Evolutionary conservation across 192 early-diverging fungal species (phyloP).

Genomic region (Lobosporangium transversale): DNA sequence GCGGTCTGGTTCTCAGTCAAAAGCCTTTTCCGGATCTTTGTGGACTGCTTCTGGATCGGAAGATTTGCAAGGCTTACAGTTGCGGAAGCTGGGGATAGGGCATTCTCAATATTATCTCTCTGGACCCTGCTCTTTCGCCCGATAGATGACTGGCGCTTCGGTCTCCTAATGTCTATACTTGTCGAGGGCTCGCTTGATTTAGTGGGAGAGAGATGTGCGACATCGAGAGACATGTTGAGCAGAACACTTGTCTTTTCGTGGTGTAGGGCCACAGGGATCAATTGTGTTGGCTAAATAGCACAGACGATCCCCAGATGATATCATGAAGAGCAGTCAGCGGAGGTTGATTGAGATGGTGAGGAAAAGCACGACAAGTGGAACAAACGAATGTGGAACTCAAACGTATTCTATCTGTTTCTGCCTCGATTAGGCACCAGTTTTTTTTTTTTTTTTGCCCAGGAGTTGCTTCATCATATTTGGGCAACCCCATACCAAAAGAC

Average conservation of each 20-base stretch:
- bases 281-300: conserved; percentile 9
- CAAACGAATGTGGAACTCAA: neutral
- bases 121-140: conserved; percentile 20
- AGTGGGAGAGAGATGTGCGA: conserved; percentile 5
- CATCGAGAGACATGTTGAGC: conserved; percentile 25
- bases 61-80: conserved; percentile 20
- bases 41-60: conserved; percentile 37
- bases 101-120: conserved; percentile 30
- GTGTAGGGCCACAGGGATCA: neutral
- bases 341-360: neutral
- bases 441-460: too few relatives aligned
- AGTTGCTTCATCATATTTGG: too few relatives aligned
- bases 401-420: too few relatives aligned
- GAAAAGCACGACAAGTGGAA: too few relatives aligned
- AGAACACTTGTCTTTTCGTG: neutral
- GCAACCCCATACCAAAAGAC: too few relatives aligned
- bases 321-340: conserved; percentile 13
- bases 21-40: conserved; percentile 28
- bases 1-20: conserved; percentile 21
- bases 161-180: conserved; percentile 7
- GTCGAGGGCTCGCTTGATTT: conserved; percentile 8
- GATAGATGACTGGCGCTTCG: conserved; percentile 1
- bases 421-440: too few relatives aligned
- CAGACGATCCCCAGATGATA: conserved; percentile 1
- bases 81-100: neutral